phyloP scores from a whole-genome alignment of 2,329 filamentous ascomycete genomes.

The Elsinoe australis region DNA sequence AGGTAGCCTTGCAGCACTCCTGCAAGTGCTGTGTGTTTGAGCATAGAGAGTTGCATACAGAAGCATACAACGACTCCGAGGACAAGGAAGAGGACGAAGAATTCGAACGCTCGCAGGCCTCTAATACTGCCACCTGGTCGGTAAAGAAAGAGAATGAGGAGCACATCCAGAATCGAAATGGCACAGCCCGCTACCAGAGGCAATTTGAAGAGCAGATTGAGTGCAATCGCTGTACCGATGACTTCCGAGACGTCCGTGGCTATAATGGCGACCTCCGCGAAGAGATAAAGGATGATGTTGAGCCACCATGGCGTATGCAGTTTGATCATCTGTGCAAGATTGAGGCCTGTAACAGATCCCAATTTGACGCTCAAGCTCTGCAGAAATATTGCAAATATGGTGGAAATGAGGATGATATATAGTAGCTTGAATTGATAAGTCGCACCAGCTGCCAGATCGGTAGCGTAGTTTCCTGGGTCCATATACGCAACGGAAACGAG shows the following conservation, averaged over 20 bases:
- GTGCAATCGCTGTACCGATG: slow-evolving; percentile 62
- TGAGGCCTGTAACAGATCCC: slow-evolving; percentile 44
- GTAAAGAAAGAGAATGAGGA: slow-evolving; percentile 61
- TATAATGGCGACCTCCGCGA: slow-evolving; percentile 51
- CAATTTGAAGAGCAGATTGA: slow-evolving; percentile 57
- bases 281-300: slow-evolving; percentile 46
- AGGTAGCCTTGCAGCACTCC: slow-evolving; percentile 61
- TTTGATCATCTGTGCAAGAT: slow-evolving; percentile 44
- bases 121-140: slow-evolving; percentile 49
- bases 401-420: slow-evolving; percentile 61
- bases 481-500: slow-evolving; percentile 49
- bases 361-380: slow-evolving; percentile 59
- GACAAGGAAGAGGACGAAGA: slow-evolving; percentile 55
- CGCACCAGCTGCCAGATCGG: slow-evolving; percentile 60
- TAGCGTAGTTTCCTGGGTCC: slow-evolving; percentile 57
- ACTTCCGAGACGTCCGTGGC: slow-evolving; percentile 57
- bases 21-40: slow-evolving; percentile 47
- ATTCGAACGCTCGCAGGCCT: slow-evolving; percentile 54
- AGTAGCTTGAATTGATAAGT: slow-evolving; percentile 57
- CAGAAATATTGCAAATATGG: slow-evolving; percentile 62
- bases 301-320: slow-evolving; percentile 47
- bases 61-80: slow-evolving; percentile 62
- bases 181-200: slow-evolving; percentile 62
- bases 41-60: slow-evolving; percentile 59
- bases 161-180: slow-evolving; percentile 60